phyloP scores from a whole-genome alignment of 2,329 filamentous ascomycete species.

The Fusarium concolor region DNA sequence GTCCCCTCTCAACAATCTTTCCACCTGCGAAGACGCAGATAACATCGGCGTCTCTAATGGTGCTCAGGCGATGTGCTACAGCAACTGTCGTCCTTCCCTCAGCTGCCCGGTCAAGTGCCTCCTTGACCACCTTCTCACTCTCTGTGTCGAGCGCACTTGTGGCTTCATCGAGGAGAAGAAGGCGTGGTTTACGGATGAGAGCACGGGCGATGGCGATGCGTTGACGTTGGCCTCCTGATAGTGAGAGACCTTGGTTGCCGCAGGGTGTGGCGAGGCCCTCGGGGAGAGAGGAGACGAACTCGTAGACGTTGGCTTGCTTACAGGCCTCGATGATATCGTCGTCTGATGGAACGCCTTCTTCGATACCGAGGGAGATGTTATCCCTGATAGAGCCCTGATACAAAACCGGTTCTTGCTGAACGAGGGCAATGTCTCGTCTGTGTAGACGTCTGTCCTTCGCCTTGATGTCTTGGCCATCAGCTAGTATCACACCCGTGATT shows the following conservation, averaged over 20 bases:
- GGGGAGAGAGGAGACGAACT: slow-evolving; percentile 66
- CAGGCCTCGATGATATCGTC: slow-evolving; percentile 62
- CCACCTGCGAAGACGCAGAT: slow-evolving; percentile 69
- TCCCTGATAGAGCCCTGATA: slow-evolving; percentile 65
- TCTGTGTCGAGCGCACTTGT: slow-evolving; percentile 73
- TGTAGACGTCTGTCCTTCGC: slow-evolving; percentile 47
- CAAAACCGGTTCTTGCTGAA: slow-evolving; percentile 57
- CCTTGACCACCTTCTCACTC: slow-evolving; percentile 73
- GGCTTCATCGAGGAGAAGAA: slow-evolving; percentile 80
- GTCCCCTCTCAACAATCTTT: slow-evolving; percentile 67
- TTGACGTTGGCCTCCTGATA: slow-evolving; percentile 80
- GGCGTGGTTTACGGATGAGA: slow-evolving; percentile 72
- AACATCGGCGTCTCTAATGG: slow-evolving; percentile 67
- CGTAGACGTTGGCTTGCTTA: slow-evolving; percentile 65
- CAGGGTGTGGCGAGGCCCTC: slow-evolving; percentile 72
- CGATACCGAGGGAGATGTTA: slow-evolving; percentile 65
- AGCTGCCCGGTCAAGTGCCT: slow-evolving; percentile 64
- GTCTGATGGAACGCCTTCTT: slow-evolving; percentile 47
- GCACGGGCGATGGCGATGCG: slow-evolving; percentile 78
- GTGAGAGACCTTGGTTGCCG: slow-evolving; percentile 73
- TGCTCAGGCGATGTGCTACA: slow-evolving; percentile 71
- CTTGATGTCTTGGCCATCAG: slow-evolving; percentile 49
- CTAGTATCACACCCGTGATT: slow-evolving; percentile 45
- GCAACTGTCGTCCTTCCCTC: slow-evolving; percentile 67
- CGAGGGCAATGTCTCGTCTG: slow-evolving; percentile 53